Evolutionary conservation across 257 asterid species (phyloP), one percentile per base, ranked within the genome.

Genomic region (Cynanchum wilfordii): DNA sequence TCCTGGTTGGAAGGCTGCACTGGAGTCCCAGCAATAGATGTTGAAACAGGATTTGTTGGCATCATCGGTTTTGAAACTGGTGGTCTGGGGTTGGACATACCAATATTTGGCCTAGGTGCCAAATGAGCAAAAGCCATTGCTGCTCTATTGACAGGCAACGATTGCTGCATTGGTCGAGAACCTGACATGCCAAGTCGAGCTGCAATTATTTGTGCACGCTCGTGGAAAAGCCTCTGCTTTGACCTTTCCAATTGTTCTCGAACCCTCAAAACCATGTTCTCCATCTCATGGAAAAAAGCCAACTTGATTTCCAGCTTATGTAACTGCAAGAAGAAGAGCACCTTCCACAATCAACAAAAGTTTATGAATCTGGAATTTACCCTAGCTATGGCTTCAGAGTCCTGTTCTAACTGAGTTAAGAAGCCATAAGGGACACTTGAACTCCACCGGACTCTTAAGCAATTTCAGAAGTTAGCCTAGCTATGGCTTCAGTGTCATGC

Each of bases 241-340:
- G 98, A 89, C 84, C 95, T 84, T 66, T 92, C 99, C 75, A 92
- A 70, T 74, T 87, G 97, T 71, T 95, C 99, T 81, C 85, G 89
- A 65, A 86, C 95, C 77, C 94, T 89, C 86, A 84, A 70, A 22
- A 81, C 95, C 72, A 89, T 84, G 71, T 75, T 87, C 77, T 92
- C 99, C 89, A 95, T 83, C 44, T 95, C 99, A 81, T 65, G 73
- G 74, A 89, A 90, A 89, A 90, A 89, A 66, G 90, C 80, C 86
- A 95, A 74, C 85, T 95, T 95, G 68, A 84, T 78, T 88, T 95
- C 99, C 85, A 95, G 85, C 87, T 95, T 95, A 87, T 84, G 82
- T 79, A 95, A 78, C 99, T 95, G 90, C 89, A 83, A 82, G 36
- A 38, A 59, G 49, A n/a, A 60, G 45, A 57, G 3, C 6, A 78